These are phyloP conservation scores for Hyparrhenia diplandra DNA, from an alignment of 176 grass and related monocot genomes.

Conservation along the genomic window DNA sequence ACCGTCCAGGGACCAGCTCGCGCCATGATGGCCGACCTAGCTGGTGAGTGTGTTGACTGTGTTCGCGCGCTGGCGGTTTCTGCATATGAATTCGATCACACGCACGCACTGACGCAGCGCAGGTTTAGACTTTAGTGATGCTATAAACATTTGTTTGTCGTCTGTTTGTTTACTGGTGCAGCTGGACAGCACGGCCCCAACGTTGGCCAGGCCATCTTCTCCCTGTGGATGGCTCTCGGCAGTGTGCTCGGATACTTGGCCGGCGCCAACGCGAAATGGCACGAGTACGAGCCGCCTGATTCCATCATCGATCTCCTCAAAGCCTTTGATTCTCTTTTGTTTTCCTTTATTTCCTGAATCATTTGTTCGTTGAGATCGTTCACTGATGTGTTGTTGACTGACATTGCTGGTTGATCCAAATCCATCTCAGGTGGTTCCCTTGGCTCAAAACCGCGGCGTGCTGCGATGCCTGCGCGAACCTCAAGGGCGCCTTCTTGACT, in stretches of 20 bases:
- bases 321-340: not conserved
- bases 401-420: not conserved
- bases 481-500: slow-evolving; percentile 50
- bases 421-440: slow-evolving; percentile 38
- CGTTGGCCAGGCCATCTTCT: slow-evolving; percentile 65
- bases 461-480: slow-evolving; percentile 50
- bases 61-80: not conserved
- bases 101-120: no score
- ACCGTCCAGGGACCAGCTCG: slow-evolving; percentile 62
- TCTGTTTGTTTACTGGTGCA: not conserved
- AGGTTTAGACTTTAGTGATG: not conserved
- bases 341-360: not conserved
- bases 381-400: not conserved
- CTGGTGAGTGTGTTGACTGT: slow-evolving; percentile 19
- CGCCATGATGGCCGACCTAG: slow-evolving; percentile 50
- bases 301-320: no score
- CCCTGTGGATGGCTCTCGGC: slow-evolving; percentile 83
- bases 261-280: slow-evolving; percentile 48
- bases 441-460: slow-evolving; percentile 45
- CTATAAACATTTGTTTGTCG: no score
- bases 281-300: slow-evolving; percentile 15
- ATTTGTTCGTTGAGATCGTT: not conserved
- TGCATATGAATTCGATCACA: not conserved
- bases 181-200: slow-evolving; percentile 36
- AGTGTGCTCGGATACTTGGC: slow-evolving; percentile 80